phyloP scores from a whole-genome alignment of 345 rosid genomes.

The Anacardium occidentale region DNA sequence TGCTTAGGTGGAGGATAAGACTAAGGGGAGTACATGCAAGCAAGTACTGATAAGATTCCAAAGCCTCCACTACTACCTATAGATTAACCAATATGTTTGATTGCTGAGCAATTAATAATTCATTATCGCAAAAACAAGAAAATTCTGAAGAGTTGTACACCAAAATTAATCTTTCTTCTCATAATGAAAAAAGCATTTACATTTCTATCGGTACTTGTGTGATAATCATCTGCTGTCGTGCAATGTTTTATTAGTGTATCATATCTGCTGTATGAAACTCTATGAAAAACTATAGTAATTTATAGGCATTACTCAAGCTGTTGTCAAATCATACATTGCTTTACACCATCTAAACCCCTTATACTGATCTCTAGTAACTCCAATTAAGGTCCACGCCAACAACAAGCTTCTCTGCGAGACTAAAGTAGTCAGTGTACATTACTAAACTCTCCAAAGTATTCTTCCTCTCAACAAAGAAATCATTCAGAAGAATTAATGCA shows the following conservation, averaged over 20 bases:
- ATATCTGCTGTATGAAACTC: too few relatives aligned
- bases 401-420: background rate
- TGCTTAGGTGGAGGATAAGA: background rate
- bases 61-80: background rate
- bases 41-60: background rate
- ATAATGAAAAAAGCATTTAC: background rate
- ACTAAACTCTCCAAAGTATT: slow-evolving; percentile 1
- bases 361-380: background rate
- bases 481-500: background rate
- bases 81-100: background rate
- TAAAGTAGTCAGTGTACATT: background rate
- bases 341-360: background rate
- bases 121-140: background rate
- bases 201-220: background rate
- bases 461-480: slow-evolving; percentile 3
- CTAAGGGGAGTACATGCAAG: background rate
- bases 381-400: background rate
- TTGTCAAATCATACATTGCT: slow-evolving; percentile 11
- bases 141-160: background rate
- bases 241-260: background rate
- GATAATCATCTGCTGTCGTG: background rate
- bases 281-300: too few relatives aligned
- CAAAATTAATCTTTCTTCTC: background rate
- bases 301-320: background rate
- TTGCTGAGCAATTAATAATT: background rate